Base-by-base conservation (phyloP, 225 moss, liverwort and hornwort species). In the Polytrichum commune region DNA sequence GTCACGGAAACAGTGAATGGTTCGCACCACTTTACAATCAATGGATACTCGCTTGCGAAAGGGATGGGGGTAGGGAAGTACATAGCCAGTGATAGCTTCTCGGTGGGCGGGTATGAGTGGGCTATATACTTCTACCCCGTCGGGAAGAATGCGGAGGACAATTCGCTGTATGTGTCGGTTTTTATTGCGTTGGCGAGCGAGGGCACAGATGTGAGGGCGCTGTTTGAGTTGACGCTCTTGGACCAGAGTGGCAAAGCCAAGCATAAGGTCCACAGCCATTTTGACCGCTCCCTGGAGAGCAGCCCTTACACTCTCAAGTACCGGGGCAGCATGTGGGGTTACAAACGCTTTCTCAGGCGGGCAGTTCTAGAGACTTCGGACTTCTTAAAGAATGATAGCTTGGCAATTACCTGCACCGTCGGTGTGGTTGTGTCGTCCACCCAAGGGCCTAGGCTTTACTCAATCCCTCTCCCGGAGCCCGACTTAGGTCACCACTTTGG, bases 281-380 rank as follows among this genome's bases (percentile, higher is more conserved):
- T 98, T 66, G 98, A 95, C 72, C 91, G 95, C 4, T 93, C 98
- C 4, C 69, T 98, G 0, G 95, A 98, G 81, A 93, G 95, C 68
- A 95, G 98, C 3, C 98, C 98, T 3, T 98, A 98, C 66, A 98
- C 98, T 29, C 85, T 98, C 0, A 95, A 95, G 84, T 98, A 95
- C 72, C 95, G 93, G 20, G 98, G 98, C 19, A 95, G 95, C 84
- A 98, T 95, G 98, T 98, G 98, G 98, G 98, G 98, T 55, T 98
- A 98, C 65, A 98, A 98, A 73, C 98, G 98, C 2, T 95, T 98
- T 73, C 93, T 94, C 76, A 77, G 95, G 87, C 84, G 98, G 23
- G 91, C 91, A 1, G 90, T 86, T 5, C 77, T 98, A 57, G 98
- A 98, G 84, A 91, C 90, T 0, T 95, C 95, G 27, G 98, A 98